Conservation (phyloP, 2,329 filamentous ascomycete species). For the Sclerotinia minor region DNA sequence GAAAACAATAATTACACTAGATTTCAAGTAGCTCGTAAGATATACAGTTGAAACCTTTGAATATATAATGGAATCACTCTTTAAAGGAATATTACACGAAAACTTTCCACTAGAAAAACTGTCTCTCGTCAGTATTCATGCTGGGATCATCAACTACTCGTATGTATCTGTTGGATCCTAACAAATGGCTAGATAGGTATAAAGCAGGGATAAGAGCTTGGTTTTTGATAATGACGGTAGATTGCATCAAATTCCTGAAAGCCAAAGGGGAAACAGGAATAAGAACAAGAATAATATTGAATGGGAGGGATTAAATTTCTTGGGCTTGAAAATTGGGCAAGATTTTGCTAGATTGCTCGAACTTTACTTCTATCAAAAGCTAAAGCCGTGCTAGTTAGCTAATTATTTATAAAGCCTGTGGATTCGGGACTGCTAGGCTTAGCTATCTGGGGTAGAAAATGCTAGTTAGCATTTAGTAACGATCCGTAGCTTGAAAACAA, state of each 20-base stretch:
- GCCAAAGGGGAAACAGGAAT: neutral
- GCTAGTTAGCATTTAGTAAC: neutral
- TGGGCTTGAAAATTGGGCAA: too few species aligned
- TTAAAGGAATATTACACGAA: neutral
- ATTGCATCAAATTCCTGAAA: neutral
- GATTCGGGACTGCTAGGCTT: neutral
- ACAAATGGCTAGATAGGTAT: neutral
- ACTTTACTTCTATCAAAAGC: too few species aligned
- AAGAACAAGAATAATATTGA: neutral
- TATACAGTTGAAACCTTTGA: too few species aligned
- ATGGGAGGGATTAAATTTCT: too few species aligned
- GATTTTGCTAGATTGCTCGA: too few species aligned
- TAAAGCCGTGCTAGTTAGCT: neutral
- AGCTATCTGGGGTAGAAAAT: neutral
- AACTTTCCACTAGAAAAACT: neutral
- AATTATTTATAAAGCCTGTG: neutral
- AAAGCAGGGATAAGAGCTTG: conserved; percentile 14
- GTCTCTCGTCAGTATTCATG: neutral
- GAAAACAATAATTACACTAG: too few species aligned
- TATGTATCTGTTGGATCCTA: neutral
- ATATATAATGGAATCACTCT: neutral
- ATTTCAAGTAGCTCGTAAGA: too few species aligned
- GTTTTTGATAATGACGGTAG: neutral
- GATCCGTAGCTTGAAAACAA: neutral
- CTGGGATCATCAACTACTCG: neutral